Base-by-base conservation (phyloP, 768 basidiomycete genomes). In the Postia placenta region DNA sequence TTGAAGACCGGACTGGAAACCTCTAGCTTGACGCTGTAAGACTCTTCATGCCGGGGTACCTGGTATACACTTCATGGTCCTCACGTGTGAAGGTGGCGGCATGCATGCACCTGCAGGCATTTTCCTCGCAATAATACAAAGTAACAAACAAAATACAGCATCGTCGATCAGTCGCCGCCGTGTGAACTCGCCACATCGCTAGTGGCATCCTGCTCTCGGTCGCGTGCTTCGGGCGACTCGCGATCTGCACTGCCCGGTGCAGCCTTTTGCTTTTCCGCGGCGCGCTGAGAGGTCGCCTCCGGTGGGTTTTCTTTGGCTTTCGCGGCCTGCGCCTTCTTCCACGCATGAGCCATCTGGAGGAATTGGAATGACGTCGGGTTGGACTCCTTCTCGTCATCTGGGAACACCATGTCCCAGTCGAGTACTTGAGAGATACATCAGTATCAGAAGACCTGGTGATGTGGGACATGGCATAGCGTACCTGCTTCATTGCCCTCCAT, bases 351-450 rank as follows among this genome's bases (percentile, higher is more conserved):
- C 76, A 88, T 91, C 64, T 94, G 87, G 63, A 97, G 72, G 74
- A 98, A 93, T 61, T 93, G 95, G 84, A 93, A 95, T 0, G 90
- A 81, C 0, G 91, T 85, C 0, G 94, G 91, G 60, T 96, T 95
- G 40, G 86, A 80, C 60, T 95, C 94, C 45, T 85, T 78, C 61
- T 96, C 92, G 75, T 98, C 95, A 72, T 97, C 95, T 23, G 92
- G 84, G 66, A 97, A 98, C 19, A 94, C 84, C 60, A 94, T 80
- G 61, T 95, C 94, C 84, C 88, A 95, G 60, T 95, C 94, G 93
- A 50, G 23, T 37, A 47, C 25, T 54, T 56, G 28, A 33, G 25
- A 25, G 11, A 43, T 6, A 15, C 19, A 23, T 23, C 11, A 26
- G 25, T 22, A 26, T 27, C 14, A 27, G 42, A 5, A 20, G 11